Conservation (phyloP, 225 moss, liverwort and hornwort genomes). For the Sphagnum contortum region DNA sequence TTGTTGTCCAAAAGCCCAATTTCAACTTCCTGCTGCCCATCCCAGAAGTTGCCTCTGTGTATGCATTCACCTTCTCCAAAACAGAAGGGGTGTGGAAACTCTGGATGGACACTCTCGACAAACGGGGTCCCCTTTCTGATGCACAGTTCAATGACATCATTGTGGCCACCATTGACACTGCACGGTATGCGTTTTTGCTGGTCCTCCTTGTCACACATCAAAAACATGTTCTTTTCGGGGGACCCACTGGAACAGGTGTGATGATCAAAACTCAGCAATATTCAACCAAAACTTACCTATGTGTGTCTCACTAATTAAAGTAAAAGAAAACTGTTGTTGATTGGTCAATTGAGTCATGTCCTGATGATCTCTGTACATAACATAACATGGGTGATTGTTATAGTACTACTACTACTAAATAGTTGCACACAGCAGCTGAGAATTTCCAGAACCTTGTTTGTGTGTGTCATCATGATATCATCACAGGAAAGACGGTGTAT, state of each 20-base stretch:
- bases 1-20: constrained; percentile 37
- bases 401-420: too few relatives aligned
- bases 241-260: constrained; percentile 59
- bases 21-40: constrained; percentile 29
- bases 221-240: constrained; percentile 49
- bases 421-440: too few relatives aligned
- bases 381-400: too few relatives aligned
- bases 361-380: too few relatives aligned
- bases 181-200: constrained; percentile 47
- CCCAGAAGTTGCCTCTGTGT: constrained; percentile 35
- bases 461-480: too few relatives aligned
- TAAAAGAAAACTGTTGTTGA: too few relatives aligned
- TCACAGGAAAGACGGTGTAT: constrained; percentile 55
- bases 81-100: constrained; percentile 44
- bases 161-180: constrained; percentile 57
- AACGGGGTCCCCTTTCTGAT: constrained; percentile 35
- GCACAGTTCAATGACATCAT: constrained; percentile 52
- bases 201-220: constrained; percentile 54
- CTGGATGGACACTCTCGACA: constrained; percentile 53
- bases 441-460: too few relatives aligned
- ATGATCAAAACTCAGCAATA: neutral
- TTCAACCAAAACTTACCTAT: too few relatives aligned
- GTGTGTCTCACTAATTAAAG: too few relatives aligned
- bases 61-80: constrained; percentile 37
- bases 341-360: too few relatives aligned